These are phyloP conservation scores for Cordyceps tenuipes DNA, from an alignment of 2,329 filamentous ascomycete species.

Conservation along the genomic window DNA sequence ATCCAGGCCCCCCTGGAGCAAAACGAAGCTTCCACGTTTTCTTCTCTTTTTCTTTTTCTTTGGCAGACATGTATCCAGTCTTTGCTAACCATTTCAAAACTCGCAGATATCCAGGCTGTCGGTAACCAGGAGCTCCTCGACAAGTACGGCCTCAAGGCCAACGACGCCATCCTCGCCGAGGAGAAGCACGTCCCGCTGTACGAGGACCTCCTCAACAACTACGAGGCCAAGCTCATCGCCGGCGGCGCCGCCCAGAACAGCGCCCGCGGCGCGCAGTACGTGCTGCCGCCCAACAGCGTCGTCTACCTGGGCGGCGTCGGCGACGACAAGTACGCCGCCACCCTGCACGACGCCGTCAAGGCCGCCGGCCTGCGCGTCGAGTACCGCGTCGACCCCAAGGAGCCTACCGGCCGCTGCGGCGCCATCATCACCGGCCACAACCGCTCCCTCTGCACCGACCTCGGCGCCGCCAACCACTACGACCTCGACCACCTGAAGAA, in stretches of 20 bases:
- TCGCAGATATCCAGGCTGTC: constrained; percentile 75
- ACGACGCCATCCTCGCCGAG: constrained; percentile 95
- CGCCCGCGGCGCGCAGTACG: constrained; percentile 91
- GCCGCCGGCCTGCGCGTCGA: constrained; percentile 85
- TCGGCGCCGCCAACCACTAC: constrained; percentile 95
- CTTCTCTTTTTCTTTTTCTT: background rate
- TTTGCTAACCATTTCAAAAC: background rate
- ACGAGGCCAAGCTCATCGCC: constrained; percentile 87
- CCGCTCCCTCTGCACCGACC: constrained; percentile 88
- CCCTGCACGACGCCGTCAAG: constrained; percentile 76
- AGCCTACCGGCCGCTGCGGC: constrained; percentile 87
- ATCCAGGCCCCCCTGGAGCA: background rate
- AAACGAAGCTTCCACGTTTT: background rate
- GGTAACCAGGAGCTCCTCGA: constrained; percentile 78
- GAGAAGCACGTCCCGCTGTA: constrained; percentile 83
- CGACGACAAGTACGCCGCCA: constrained; percentile 90
- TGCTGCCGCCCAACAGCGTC: constrained; percentile 81
- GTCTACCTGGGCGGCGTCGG: constrained; percentile 92
- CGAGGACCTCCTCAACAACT: constrained; percentile 88
- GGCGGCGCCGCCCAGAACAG: constrained; percentile 97
- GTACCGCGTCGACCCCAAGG: constrained; percentile 81
- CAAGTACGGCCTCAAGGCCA: constrained; percentile 89
- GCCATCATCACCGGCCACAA: constrained; percentile 96
- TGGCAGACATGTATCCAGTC: background rate
- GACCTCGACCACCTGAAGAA: constrained; percentile 88